Conservation (phyloP, 805 yeast species). For the Saccharomycopsis microspora region DNA sequence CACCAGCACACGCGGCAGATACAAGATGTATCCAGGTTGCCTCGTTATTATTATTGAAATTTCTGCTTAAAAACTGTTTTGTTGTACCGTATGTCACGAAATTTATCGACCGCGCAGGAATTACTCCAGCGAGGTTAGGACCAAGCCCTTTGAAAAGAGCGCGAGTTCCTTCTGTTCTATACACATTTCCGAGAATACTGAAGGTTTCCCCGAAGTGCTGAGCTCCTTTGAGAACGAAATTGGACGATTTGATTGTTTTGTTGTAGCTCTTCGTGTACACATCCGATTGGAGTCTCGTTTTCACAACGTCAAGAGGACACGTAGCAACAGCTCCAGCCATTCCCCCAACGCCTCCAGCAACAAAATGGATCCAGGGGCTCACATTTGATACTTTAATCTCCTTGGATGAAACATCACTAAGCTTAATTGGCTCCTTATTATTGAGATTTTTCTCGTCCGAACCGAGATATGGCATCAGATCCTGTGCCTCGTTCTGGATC, state of each 20-base stretch:
- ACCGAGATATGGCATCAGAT: slow-evolving; percentile 50
- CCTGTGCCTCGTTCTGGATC: slow-evolving; percentile 42
- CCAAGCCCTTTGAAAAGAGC: slow-evolving; percentile 93
- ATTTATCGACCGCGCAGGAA: slow-evolving; percentile 95
- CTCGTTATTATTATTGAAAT: slow-evolving; percentile 65
- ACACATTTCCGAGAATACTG: slow-evolving; percentile 56
- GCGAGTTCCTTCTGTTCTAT: slow-evolving; percentile 65
- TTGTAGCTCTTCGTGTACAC: slow-evolving; percentile 51
- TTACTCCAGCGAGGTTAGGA: slow-evolving; percentile 93
- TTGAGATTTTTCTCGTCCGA: slow-evolving; percentile 64
- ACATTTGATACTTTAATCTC: slow-evolving; percentile 20
- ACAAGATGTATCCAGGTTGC: slow-evolving; percentile 75
- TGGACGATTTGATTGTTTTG: slow-evolving; percentile 20
- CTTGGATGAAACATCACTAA: neutral
- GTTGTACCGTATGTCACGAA: slow-evolving; percentile 95
- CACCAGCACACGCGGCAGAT: slow-evolving; percentile 86
- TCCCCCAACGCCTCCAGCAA: slow-evolving; percentile 92
- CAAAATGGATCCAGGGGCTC: slow-evolving; percentile 64
- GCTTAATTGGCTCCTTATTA: slow-evolving; percentile 27
- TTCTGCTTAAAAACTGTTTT: slow-evolving; percentile 58
- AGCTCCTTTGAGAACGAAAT: slow-evolving; percentile 34
- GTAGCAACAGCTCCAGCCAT: slow-evolving; percentile 96
- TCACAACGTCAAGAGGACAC: slow-evolving; percentile 92
- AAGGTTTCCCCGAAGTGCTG: slow-evolving; percentile 80
- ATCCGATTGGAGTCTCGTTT: slow-evolving; percentile 89